Base-by-base conservation (phyloP, 2,329 filamentous ascomycete species). In the Hymenoscyphus occultus region DNA sequence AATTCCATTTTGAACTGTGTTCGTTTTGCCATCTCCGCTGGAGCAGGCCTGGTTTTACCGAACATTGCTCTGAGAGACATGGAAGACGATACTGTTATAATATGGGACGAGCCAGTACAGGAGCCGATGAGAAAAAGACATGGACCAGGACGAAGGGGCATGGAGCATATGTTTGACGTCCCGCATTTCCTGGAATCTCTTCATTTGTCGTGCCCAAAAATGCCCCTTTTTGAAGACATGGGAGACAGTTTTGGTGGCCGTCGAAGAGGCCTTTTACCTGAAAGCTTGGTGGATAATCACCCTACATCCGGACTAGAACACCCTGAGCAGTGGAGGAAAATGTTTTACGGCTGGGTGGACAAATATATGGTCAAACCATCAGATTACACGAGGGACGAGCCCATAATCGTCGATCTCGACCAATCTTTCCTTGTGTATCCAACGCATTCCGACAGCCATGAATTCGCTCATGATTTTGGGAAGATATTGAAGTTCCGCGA, bases 1-100 rank as follows among this genome's bases (percentile, higher is more conserved):
- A 78, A 78, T 64, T 77, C 78, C 67, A 78, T 80, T 22, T 68
- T 80, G 3, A 78, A 78, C 59, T 80, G 78, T 68, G 73, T 79
- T 5, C 74, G 78, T 19, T 80, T 78, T 61, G 76, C 78, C 4
- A 79, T 79, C 56, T 71, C 73, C 58, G 77, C 72, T 35, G 78
- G 78, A 6, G 78, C 70, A 42, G 74, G 74, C 0, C 51, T 79
- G 0, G 77, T 79, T 2, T 48, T 79, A 1, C 78, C 78, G 2
- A 75, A 75, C 1, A 78, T 79, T 67, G 71, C 73, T 1, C 60
- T 76, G 56, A 74, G 77, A 39, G 76, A 77, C 60, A 71, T 74
- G 14, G 70, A 69, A 14, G 71, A 78, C 22, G 14, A 32, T n/a
- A 28, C 51, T 63, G 28, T 59, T 14, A 59, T 59, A 39, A 56